These are phyloP conservation scores for Hericium erinaceus DNA, from an alignment of 768 basidiomycete species.

Conservation along the genomic window DNA sequence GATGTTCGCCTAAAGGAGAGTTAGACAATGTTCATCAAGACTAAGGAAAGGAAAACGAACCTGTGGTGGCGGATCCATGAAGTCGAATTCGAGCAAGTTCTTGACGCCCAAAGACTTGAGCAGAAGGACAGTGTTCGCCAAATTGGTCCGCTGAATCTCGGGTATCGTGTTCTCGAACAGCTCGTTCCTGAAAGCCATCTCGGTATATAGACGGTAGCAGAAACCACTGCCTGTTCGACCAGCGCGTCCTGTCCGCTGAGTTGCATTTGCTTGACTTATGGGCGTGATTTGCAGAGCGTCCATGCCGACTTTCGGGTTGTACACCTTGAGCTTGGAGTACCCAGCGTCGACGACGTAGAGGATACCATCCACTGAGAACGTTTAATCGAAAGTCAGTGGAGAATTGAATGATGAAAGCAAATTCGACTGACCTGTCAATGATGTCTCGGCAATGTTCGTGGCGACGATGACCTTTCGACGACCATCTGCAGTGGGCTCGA, in stretches of 20 bases:
- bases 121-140: conserved; percentile 92
- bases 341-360: conserved; percentile 95
- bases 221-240: conserved; percentile 93
- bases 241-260: conserved; percentile 91
- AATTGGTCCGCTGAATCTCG: conserved; percentile 95
- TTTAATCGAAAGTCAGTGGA: conserved; percentile 1
- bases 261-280: conserved; percentile 97
- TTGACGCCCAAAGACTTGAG: conserved; percentile 96
- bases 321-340: conserved; percentile 96
- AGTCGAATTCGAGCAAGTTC: conserved; percentile 95
- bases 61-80: conserved; percentile 99
- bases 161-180: conserved; percentile 94
- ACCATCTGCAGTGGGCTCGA: conserved; percentile 89
- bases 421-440: conserved; percentile 61
- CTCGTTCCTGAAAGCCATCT: conserved; percentile 94
- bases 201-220: conserved; percentile 95
- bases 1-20: conserved; percentile 68
- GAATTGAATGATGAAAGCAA: neutral
- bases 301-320: conserved; percentile 99
- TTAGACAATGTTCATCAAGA: too few species aligned
- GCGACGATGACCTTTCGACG: conserved; percentile 96
- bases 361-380: conserved; percentile 80
- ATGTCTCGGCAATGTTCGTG: conserved; percentile 98
- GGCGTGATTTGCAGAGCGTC: conserved; percentile 98
- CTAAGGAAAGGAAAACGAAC: conserved; percentile 26